phyloP scores from a whole-genome alignment of 345 rosid genomes.

The Crucihimalaya himalaica region DNA sequence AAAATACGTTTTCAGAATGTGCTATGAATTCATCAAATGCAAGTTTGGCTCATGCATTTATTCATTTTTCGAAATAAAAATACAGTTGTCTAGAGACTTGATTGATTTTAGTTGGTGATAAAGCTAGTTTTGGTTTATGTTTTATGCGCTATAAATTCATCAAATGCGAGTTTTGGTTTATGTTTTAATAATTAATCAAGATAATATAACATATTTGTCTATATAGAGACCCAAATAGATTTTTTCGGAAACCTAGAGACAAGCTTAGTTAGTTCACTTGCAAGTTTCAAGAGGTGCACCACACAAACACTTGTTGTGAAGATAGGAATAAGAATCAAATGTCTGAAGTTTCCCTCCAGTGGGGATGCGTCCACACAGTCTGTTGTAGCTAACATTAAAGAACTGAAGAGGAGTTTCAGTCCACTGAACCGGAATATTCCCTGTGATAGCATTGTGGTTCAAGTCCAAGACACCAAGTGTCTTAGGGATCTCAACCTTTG shows the following conservation, averaged over 20 bases:
- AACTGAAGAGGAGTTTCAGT: conserved; percentile 42
- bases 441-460: conserved; percentile 67
- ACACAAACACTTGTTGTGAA: conserved; percentile 78
- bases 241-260: no score
- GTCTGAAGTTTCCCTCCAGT: conserved; percentile 63
- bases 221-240: no score
- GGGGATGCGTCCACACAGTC: conserved; percentile 68
- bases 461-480: conserved; percentile 54
- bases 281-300: conserved; percentile 67
- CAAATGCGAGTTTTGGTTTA: background rate
- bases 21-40: conserved; percentile 2
- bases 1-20: conserved; percentile 3
- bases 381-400: conserved; percentile 75
- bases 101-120: no score
- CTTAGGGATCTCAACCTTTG: conserved; percentile 46
- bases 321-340: conserved; percentile 50
- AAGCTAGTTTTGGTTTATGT: no score
- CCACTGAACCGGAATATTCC: conserved; percentile 57
- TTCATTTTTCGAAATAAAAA: background rate
- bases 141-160: background rate
- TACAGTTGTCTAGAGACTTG: background rate
- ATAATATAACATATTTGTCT: no score
- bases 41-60: background rate
- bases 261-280: conserved; percentile 31
- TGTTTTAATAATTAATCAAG: background rate